Percentiles rank a stretch among this genome's conserved stretches.
Evolutionary conservation across 179 eudicot species (phyloP).

Genomic region (Beta corolliflora): DNA sequence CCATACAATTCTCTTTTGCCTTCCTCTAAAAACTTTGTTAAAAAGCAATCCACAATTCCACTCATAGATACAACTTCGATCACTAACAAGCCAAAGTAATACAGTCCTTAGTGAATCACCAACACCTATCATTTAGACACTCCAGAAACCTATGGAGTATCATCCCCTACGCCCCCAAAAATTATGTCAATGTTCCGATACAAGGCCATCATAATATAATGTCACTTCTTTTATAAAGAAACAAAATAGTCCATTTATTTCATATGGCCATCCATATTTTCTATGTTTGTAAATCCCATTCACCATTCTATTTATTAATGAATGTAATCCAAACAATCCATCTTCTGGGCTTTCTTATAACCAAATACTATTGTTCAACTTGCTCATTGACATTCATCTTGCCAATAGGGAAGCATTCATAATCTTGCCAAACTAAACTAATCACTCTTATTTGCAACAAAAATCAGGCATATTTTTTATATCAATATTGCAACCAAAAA

Average conservation of each 20-base stretch:
- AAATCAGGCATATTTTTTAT: too few relatives aligned
- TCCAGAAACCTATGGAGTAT: neutral
- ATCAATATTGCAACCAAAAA: neutral
- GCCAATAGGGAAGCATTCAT: neutral
- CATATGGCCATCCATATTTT: neutral
- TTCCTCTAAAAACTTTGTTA: neutral
- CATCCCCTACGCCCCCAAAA: neutral
- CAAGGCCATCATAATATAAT: neutral
- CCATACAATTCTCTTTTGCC: neutral
- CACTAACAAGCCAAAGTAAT: neutral
- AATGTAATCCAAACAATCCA: neutral
- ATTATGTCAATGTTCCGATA: neutral
- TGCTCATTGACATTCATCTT: neutral
- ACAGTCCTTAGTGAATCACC: neutral
- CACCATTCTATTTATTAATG: neutral
- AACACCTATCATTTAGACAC: neutral
- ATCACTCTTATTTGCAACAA: neutral
- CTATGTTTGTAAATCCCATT: neutral
- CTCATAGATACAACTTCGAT: neutral
- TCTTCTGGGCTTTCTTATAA: neutral
- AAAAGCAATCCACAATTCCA: neutral
- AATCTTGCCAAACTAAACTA: neutral
- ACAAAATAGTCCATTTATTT: neutral
- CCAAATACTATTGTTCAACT: neutral
- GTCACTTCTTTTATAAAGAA: neutral